These are phyloP conservation scores for Sarocladium strictum DNA, from an alignment of 2,329 filamentous ascomycete species.

Conservation along the genomic window DNA sequence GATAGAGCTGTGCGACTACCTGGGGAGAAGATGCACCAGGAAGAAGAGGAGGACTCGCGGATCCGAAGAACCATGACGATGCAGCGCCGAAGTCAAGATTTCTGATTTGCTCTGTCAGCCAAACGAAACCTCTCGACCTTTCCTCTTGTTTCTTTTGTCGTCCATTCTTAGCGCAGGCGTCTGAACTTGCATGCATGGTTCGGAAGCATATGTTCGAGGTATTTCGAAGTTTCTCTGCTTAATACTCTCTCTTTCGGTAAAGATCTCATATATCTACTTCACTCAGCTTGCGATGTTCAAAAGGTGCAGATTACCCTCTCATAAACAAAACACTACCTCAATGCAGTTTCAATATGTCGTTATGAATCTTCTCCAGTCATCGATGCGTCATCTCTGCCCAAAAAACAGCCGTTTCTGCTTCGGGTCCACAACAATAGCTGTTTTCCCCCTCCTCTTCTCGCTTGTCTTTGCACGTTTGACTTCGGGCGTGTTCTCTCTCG, in stretches of 20 bases:
- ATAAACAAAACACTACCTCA: too few species aligned
- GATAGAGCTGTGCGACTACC: conserved; percentile 47
- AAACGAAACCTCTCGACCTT: conserved; percentile 11
- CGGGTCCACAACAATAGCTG: conserved; percentile 28
- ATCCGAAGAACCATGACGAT: conserved; percentile 23
- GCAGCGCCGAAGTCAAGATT: conserved; percentile 18
- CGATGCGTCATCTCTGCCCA: conserved; percentile 24
- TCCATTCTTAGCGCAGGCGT: conserved; percentile 11
- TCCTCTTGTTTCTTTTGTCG: neutral
- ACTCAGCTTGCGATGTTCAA: too few species aligned
- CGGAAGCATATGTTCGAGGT: neutral
- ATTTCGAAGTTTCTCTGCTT: neutral
- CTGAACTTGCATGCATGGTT: neutral
- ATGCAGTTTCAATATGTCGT: too few species aligned
- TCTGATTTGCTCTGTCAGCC: neutral
- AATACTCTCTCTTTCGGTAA: neutral
- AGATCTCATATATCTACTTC: neutral
- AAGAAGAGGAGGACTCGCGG: conserved; percentile 25
- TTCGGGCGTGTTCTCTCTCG: conserved; percentile 22
- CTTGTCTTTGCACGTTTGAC: conserved; percentile 28
- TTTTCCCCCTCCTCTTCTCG: conserved; percentile 34
- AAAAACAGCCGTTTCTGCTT: conserved; percentile 50
- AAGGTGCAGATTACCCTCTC: too few species aligned
- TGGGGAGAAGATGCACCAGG: conserved; percentile 21
- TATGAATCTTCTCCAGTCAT: too few species aligned